Percentiles rank a stretch among this genome's conserved stretches.
Conservation (phyloP, 306 rosid genomes). For the Cucumis melo region DNA sequence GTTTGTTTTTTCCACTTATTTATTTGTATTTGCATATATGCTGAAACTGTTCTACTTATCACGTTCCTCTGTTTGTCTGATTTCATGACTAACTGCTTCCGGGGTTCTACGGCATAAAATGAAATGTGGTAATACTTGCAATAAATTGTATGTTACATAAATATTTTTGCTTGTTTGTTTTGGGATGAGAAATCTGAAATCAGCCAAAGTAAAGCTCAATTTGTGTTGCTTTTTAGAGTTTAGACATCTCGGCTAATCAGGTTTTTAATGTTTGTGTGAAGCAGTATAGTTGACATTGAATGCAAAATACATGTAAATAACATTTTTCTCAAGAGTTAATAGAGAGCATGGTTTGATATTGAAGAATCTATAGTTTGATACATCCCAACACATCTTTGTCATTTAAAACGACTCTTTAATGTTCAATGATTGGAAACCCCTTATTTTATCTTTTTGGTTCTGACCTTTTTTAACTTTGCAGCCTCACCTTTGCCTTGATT, state of each 20-base stretch:
- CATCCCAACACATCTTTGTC: not conserved
- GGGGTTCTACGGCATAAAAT: not conserved
- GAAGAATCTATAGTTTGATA: not conserved
- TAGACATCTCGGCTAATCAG: not conserved
- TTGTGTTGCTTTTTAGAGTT: not conserved
- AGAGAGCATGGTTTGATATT: not conserved
- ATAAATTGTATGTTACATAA: not conserved
- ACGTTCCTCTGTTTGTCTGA: not conserved
- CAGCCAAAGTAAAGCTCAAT: not conserved
- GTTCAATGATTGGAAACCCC: not conserved
- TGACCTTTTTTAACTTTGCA: not conserved
- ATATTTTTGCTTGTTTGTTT: not conserved
- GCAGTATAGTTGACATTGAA: not conserved
- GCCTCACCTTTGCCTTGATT: not conserved
- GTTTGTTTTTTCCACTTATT: conserved; percentile 7
- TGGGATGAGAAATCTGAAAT: not conserved
- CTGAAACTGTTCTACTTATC: not conserved
- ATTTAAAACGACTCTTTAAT: not conserved
- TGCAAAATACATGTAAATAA: not conserved
- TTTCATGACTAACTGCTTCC: not conserved
- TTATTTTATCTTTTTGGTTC: not conserved
- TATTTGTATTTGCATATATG: conserved; percentile 3
- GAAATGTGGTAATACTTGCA: not conserved
- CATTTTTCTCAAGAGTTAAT: not conserved
- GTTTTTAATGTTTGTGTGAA: not conserved